Conservation (phyloP, 1,284 basidiomycete genomes). For the Anthracocystis panici-leucophaei region DNA sequence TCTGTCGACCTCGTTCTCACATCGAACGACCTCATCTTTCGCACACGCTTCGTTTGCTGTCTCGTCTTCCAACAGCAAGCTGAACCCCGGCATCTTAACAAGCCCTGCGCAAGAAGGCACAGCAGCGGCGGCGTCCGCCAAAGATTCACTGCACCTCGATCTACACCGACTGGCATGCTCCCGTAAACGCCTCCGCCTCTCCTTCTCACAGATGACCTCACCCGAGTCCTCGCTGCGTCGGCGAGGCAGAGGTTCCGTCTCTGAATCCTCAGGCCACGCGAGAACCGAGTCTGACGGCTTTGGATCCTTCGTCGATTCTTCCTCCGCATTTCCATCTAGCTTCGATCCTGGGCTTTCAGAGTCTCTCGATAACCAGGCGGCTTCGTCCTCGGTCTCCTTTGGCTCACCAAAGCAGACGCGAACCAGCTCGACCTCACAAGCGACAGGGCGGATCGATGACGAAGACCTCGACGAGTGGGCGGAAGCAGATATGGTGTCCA, state of each 20-base stretch:
- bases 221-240: slow-evolving; percentile 41
- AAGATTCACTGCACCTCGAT: too few relatives aligned
- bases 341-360: slow-evolving; percentile 35
- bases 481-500: slow-evolving; percentile 51
- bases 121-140: too few relatives aligned
- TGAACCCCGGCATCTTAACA: slow-evolving; percentile 17
- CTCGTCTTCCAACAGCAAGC: background rate
- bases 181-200: background rate
- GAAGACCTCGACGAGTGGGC: slow-evolving; percentile 48
- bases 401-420: slow-evolving; percentile 16
- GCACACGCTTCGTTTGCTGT: background rate
- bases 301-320: slow-evolving; percentile 50
- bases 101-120: background rate
- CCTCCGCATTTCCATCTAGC: slow-evolving; percentile 29
- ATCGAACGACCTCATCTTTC: background rate
- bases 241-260: slow-evolving; percentile 44
- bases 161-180: slow-evolving; percentile 7
- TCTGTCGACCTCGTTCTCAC: background rate
- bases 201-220: slow-evolving; percentile 30
- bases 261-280: slow-evolving; percentile 25
- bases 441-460: background rate
- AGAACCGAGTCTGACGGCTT: slow-evolving; percentile 46
- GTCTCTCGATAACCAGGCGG: slow-evolving; percentile 20
- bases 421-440: slow-evolving; percentile 10
- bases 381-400: slow-evolving; percentile 23